A percentile compares a stretch with the other conserved stretches of the same genome.
These are phyloP conservation scores for Clarireedia monteithiana DNA, from an alignment of 2,329 filamentous ascomycete genomes.

Conservation along the genomic window DNA sequence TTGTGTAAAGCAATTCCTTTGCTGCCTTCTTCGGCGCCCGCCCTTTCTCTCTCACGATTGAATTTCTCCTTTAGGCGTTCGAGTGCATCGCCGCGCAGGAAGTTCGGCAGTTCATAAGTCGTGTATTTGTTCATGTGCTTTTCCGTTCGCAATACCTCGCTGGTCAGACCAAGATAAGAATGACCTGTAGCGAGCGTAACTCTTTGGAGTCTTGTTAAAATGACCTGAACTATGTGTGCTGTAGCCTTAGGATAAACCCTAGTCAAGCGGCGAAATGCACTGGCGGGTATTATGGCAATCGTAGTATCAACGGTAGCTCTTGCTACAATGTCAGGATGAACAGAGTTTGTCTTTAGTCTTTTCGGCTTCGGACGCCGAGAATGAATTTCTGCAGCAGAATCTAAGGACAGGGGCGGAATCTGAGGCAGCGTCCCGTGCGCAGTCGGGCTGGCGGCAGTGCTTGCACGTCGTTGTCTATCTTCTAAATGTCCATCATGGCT, in stretches of 20 bases:
- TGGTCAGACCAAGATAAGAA: constrained; percentile 85
- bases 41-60: constrained; percentile 70
- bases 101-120: constrained; percentile 82
- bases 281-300: constrained; percentile 95
- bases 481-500: constrained; percentile 36
- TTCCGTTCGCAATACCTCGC: constrained; percentile 87
- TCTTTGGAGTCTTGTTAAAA: constrained; percentile 85
- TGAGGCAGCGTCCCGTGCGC: constrained; percentile 40
- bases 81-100: constrained; percentile 75
- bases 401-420: constrained; percentile 71
- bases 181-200: constrained; percentile 93
- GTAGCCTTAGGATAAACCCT: constrained; percentile 93
- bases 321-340: constrained; percentile 95
- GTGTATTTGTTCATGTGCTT: constrained; percentile 92
- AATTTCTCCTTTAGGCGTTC: constrained; percentile 91
- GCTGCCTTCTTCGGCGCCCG: constrained; percentile 69
- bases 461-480: constrained; percentile 39
- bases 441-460: constrained; percentile 26
- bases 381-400: constrained; percentile 31
- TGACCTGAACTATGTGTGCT: constrained; percentile 95
- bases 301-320: constrained; percentile 93
- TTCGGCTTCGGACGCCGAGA: constrained; percentile 32
- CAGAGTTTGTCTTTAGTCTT: constrained; percentile 57
- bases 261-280: constrained; percentile 86
- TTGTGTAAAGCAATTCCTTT: constrained; percentile 98